Evolutionary conservation across 1,284 basidiomycete genomes (phyloP), one percentile per base, ranked within the genome.

Genomic region (Veloboletus limbatus): DNA sequence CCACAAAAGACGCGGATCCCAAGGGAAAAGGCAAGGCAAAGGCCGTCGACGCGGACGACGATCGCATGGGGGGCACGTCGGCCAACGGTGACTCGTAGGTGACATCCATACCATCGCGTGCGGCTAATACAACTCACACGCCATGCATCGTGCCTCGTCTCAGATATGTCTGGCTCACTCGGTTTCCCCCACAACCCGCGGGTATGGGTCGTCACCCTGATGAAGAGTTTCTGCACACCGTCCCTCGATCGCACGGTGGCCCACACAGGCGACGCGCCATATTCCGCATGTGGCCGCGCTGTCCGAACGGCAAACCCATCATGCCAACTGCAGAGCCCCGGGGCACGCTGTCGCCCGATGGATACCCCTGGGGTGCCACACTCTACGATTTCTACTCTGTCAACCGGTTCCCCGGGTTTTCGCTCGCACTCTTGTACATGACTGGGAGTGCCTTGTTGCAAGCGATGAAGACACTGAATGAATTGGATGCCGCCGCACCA

Each of bases 371-470:
- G 76, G 74, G 72, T 16, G 69, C 65, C 0, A 73, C 72, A 2
- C 53, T 75, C 1, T 70, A 66, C 40, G 75, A 78, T 45, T 69
- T 78, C 38, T 78, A 62, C 46, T 9, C n/a, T 0, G 60, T 69
- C 8, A 10, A 38, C 2, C 63, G 65, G 9, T 9, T 67, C 0
- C 65, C 69, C 0, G 8, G 13, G 6, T 7, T 6, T 13, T 4
- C 20, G 24, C 7, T 6, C 4, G 30, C 54, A 4, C 10, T 51
- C 1, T 58, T 67, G 3, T 54, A 57, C 17, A 60, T 67, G 37
- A 68, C 67, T 5, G 66, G 72, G 13, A 77, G 73, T 52, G 66
- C 61, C 43, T 41, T 75, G 10, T 48, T 58, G 4, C 56, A 52
- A n/a, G 68, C 58, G 55, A 65, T 70, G 64, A 60, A 63, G 38